Base-by-base conservation (phyloP, 306 rosid species). In the Adenanthera pavonina region DNA sequence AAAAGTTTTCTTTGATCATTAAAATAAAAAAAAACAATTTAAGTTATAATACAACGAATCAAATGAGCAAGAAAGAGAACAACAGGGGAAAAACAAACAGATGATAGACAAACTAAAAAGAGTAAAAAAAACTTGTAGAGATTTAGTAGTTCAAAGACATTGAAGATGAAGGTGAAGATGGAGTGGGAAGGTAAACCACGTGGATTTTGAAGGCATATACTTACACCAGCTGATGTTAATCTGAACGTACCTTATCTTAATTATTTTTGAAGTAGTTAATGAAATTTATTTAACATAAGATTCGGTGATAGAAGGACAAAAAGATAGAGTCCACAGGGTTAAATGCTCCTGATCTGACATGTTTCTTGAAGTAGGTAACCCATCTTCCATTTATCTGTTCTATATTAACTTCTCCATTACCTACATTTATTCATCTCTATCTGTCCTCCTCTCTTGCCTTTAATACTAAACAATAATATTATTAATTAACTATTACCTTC, bases 311-410 rank as follows among this genome's bases (percentile, higher is more conserved):
- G 14, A 40, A 56, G 59, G 82, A 84, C 88, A 78, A 81, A 19
- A 79, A 49, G 71, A 75, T 30, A 65, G 3, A 15, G 43, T 61
- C 72, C 20, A 4, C 1, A 7, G 74, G 30, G 49, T 64, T 76
- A 34, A 82, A 66, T 82, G 8, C 57, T 12, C 20, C 38, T 54
- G 8, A 3, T 51, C 79, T 80, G 84, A 78, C 83, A 78, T 67
- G 54, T 56, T 65, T 11, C 9, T 16, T n/a, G 80, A 75, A 75
- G 91, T 81, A 59, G 89, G 89, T 85, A 51, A 65, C 83, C 52
- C 17, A 25, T 82, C 78, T 78, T 81, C 83, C 67, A 85, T 61
- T 33, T 54, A 47, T 40, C 78, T 25, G 66, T 75, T 78, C 35
- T 62, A 49, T 62, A 49, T 81, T 83, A 52, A 56, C 56, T 83